These are phyloP conservation scores for Rostrohypoxylon terebratum DNA, from an alignment of 495 filamentous ascomycete species.

Conservation along the genomic window DNA sequence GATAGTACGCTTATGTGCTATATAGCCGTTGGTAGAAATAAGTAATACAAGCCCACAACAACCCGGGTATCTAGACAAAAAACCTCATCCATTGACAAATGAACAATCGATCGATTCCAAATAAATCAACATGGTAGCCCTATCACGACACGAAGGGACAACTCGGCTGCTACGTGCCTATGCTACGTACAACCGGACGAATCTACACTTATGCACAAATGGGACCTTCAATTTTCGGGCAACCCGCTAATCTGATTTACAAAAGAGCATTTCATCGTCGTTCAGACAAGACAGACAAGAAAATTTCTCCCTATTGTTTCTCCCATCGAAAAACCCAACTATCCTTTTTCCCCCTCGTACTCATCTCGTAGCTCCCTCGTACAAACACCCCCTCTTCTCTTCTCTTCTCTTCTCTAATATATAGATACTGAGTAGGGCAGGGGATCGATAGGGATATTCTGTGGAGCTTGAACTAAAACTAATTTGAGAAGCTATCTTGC, in stretches of 20 bases:
- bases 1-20: background rate
- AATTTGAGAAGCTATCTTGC: slow-evolving; percentile 53
- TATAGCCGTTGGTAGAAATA: background rate
- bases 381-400: background rate
- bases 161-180: background rate
- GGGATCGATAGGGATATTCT: background rate
- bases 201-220: slow-evolving; percentile 40
- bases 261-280: slow-evolving; percentile 46
- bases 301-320: slow-evolving; percentile 22
- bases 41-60: background rate
- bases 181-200: background rate
- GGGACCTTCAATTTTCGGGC: slow-evolving; percentile 42
- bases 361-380: slow-evolving; percentile 1
- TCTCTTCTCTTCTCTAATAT: background rate
- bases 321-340: slow-evolving; percentile 2
- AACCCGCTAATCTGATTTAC: slow-evolving; percentile 45
- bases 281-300: slow-evolving; percentile 31
- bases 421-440: background rate
- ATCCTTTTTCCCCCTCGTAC: background rate
- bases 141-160: background rate
- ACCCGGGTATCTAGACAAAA: background rate
- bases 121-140: background rate
- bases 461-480: background rate
- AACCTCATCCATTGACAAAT: background rate
- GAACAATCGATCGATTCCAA: slow-evolving; percentile 4